Evolutionary conservation across 2,329 filamentous ascomycete genomes (phyloP), one percentile per base, ranked within the genome.

Genomic region (Colletotrichum horii): DNA sequence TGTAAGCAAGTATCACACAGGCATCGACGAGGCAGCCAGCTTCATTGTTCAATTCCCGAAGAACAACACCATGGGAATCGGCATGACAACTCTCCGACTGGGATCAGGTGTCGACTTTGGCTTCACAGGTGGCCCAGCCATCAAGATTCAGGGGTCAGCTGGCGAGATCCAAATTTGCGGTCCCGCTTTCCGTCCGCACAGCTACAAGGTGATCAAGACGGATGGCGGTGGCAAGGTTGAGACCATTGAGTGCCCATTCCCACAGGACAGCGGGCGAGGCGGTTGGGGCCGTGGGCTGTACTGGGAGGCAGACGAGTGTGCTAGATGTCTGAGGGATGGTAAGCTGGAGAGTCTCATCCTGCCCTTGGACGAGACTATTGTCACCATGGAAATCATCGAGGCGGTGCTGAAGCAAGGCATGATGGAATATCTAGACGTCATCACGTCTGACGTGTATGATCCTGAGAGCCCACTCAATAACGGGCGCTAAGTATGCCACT

Each of bases 231-330:
- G 60, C 19, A 36, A 64, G 14, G 60, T 87, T 28, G 88, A 91
- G 79, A 83, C 88, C 14, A 85, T 91, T 66, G 86, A 90, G 78
- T 90, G 86, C 80, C 88, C 89, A 12, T 88, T 91, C 60, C 90
- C 90, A 58, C 81, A 82, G 70, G 90, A 91, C 79, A 79, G 83
- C 24, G 86, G 84, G 78, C 84, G 87, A 28, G 81, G 85, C 26
- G 78, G 81, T 78, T 89, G 86, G 85, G 95, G 95, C 11, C 93
- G 95, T 78, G 95, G 95, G 66, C 96, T 97, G 94, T 96, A 95
- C 86, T 96, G 93, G 93, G 94, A 96, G 83, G 94, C 94, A 2
- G 94, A 96, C 82, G 94, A 95, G 86, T 93, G 91, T 78, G 94
- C 93, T 26, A 89, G 93, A 60, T 95, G 94, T 78, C 82, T 98